Base-by-base conservation (phyloP, 495 filamentous ascomycete species). In the Aspergillus heteromorphus region DNA sequence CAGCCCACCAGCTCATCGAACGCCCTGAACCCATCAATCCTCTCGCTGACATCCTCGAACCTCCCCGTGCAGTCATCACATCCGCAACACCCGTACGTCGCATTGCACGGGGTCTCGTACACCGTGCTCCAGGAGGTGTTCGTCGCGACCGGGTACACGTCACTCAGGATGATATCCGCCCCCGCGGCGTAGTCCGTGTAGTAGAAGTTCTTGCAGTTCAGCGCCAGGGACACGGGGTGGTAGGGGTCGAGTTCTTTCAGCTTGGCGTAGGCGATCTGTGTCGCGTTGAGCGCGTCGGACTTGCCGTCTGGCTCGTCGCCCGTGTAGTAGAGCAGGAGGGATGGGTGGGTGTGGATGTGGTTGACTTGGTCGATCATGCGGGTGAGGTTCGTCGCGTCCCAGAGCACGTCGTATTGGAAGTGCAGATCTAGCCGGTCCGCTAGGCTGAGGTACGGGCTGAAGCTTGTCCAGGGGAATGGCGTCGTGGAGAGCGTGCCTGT, bases 121-220 rank as follows among this genome's bases (percentile, higher is more conserved):
- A 64, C 66, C 1, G 49, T 59, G 2, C 67, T 73, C 65, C 67
- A 77, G 27, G 56, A 63, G 1, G 67, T 67, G 54, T 87, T 86
- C 45, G 80, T 79, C 4, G 73, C 81, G 53, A 88, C 76, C 0
- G 86, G 85, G 60, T 90, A 89, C 0, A 79, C 75, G 58, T 88
- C 85, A 13, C 76, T 73, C 67, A 88, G 80, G 40, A 89, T 65
- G 55, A 88, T 84, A 59, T 89, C 84, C 0, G 82, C 82, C 10
- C 80, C 80, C 4, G 72, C 56, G 0, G 77, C 65, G 67, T 90
- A 88, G 4, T 79, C 62, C n/a, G 59, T 63, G 62, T 84, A 90
- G 62, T 85, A 79, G 68, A 85, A 89, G 62, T 88, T 82, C 36
- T 79, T 75, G 76, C 87, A 90, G 67, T 88, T 88, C 23, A 89